These are phyloP conservation scores for Westerdykella sp. DNA, from an alignment of 2,329 filamentous ascomycete species.

Conservation along the genomic window DNA sequence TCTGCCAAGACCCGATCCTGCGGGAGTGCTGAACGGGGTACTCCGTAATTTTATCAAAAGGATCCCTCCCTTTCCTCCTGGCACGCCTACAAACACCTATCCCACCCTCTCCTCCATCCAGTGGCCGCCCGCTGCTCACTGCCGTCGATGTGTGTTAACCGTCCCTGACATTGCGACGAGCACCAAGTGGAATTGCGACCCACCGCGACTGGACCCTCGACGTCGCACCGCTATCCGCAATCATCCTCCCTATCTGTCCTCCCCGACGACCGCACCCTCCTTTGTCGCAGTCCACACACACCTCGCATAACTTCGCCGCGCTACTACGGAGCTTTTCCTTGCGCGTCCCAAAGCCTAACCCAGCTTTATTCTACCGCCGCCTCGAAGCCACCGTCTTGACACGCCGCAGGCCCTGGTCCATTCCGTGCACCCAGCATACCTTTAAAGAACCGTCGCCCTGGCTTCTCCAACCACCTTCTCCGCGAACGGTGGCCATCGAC, in stretches of 20 bases:
- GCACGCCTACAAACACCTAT: too few relatives aligned
- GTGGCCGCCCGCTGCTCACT: too few relatives aligned
- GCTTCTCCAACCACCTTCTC: slow-evolving; percentile 35
- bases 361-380: slow-evolving; percentile 10
- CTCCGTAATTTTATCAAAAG: slow-evolving; percentile 4
- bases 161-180: too few relatives aligned
- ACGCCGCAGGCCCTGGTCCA: slow-evolving; percentile 1
- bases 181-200: background rate
- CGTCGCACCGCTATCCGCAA: slow-evolving; percentile 14
- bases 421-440: background rate
- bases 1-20: slow-evolving; percentile 1
- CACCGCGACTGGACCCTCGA: slow-evolving; percentile 2
- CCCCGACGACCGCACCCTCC: too few relatives aligned
- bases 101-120: too few relatives aligned
- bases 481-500: slow-evolving; percentile 35
- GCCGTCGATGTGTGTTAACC: too few relatives aligned
- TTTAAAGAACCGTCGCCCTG: slow-evolving; percentile 29
- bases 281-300: background rate
- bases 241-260: slow-evolving; percentile 1
- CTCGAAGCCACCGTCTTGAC: background rate
- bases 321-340: slow-evolving; percentile 2
- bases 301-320: background rate
- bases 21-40: slow-evolving; percentile 1
- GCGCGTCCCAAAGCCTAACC: slow-evolving; percentile 4
- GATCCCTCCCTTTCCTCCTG: background rate